phyloP scores from a whole-genome alignment of 139 green algal species.

The Penium margaritaceum region DNA sequence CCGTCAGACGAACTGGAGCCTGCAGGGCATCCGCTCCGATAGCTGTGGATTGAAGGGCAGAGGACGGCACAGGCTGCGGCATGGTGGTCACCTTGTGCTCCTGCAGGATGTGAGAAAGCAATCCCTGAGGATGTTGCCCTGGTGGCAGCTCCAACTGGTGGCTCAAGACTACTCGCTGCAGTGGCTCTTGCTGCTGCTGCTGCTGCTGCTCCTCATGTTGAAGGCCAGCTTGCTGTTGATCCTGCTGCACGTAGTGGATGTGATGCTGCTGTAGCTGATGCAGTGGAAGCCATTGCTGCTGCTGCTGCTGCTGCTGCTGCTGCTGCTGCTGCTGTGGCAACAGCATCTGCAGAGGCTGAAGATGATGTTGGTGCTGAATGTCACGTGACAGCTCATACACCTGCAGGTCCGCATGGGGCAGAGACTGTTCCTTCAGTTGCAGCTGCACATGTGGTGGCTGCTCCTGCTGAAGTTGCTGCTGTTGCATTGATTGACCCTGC shows the following conservation, averaged over 20 bases:
- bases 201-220: slow-evolving; percentile 7
- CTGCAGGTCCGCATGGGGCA: no score
- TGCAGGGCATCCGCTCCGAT: no score
- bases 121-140: no score
- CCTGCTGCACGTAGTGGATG: background rate
- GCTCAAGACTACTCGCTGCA: no score
- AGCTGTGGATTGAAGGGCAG: background rate
- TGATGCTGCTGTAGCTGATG: background rate
- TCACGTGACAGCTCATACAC: no score
- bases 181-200: slow-evolving; percentile 1
- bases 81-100: background rate
- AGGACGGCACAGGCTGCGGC: background rate
- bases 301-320: background rate
- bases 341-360: background rate
- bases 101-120: no score
- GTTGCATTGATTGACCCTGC: background rate
- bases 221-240: background rate
- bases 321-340: background rate
- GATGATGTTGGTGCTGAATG: background rate
- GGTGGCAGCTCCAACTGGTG: background rate
- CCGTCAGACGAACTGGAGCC: no score
- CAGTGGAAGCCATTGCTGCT: background rate
- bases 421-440: background rate
- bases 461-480: background rate
- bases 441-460: background rate